Percentiles rank a stretch among this genome's conserved stretches.
phyloP scores from a whole-genome alignment of 2,329 filamentous ascomycete species.

The Colletotrichum lentis region DNA sequence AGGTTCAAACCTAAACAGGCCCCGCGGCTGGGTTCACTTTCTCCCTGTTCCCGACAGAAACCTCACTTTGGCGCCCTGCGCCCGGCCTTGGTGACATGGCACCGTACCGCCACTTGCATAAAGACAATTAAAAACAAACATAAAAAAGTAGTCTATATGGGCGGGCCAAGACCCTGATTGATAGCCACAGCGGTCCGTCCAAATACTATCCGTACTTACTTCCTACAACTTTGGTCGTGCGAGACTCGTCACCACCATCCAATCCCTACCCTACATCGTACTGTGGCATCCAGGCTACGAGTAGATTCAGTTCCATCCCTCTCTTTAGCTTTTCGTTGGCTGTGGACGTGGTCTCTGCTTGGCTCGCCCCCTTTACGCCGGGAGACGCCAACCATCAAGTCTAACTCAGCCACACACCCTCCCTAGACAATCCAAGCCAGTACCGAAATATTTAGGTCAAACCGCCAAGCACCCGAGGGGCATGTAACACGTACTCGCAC shows the following conservation, averaged over 20 bases:
- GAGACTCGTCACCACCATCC: not conserved
- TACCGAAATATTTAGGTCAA: not conserved
- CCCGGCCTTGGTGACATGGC: conserved; percentile 28
- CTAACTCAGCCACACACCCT: conserved; percentile 10
- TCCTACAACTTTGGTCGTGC: not conserved
- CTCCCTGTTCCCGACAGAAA: conserved; percentile 1
- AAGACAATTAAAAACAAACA: too few relatives aligned
- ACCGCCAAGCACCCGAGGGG: not conserved
- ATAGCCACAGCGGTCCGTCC: not conserved
- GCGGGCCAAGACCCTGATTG: conserved; percentile 23
- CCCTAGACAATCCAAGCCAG: not conserved
- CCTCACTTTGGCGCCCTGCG: conserved; percentile 23
- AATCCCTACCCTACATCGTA: too few relatives aligned
- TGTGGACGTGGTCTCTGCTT: conserved; percentile 16
- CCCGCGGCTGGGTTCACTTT: not conserved
- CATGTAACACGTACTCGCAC: not conserved
- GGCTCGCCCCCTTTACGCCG: not conserved
- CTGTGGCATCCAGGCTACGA: too few relatives aligned
- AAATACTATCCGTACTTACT: too few relatives aligned
- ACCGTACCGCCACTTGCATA: conserved; percentile 1
- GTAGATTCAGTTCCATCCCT: not conserved
- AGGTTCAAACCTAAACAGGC: not conserved
- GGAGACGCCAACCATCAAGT: not conserved
- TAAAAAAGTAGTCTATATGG: conserved; percentile 13
- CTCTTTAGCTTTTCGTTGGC: not conserved